Evolutionary conservation across 2,329 filamentous ascomycete genomes (phyloP).

Genomic region (Aspergillus oerlinghausenensis): DNA sequence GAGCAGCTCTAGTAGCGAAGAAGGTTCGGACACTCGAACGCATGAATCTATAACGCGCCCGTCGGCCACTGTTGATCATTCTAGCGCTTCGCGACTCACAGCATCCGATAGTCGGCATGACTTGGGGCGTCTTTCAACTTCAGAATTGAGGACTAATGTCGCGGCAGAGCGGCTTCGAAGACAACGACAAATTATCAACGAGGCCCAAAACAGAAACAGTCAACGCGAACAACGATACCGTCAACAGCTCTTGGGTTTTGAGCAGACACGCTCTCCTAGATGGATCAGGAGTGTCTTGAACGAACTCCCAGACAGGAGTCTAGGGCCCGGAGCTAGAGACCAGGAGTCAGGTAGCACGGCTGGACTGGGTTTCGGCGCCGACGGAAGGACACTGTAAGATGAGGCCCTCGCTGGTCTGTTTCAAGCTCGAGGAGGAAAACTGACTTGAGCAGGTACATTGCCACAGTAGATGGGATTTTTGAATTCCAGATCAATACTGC

Average conservation of each 20-base stretch:
- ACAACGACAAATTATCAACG: slow-evolving; percentile 33
- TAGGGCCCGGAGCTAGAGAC: slow-evolving; percentile 27
- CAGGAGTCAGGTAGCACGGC: slow-evolving; percentile 41
- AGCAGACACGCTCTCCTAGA: slow-evolving; percentile 33
- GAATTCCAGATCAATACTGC: slow-evolving; percentile 44
- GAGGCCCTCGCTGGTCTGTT: slow-evolving; percentile 4
- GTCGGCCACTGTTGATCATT: slow-evolving; percentile 19
- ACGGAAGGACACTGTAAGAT: slow-evolving; percentile 44
- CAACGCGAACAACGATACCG: slow-evolving; percentile 32
- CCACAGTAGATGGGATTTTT: slow-evolving; percentile 46
- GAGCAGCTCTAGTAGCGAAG: slow-evolving; percentile 21
- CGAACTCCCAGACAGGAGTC: slow-evolving; percentile 31
- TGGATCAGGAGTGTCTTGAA: slow-evolving; percentile 36
- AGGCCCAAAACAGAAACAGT: slow-evolving; percentile 27
- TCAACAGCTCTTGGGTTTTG: slow-evolving; percentile 29
- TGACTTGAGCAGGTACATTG: slow-evolving; percentile 38
- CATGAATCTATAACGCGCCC: slow-evolving; percentile 14
- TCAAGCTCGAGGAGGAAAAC: not conserved
- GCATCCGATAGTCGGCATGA: slow-evolving; percentile 25
- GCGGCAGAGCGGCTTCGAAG: slow-evolving; percentile 37
- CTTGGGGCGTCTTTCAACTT: slow-evolving; percentile 22
- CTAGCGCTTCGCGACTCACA: slow-evolving; percentile 26
- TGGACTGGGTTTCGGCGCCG: slow-evolving; percentile 45
- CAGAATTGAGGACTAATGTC: slow-evolving; percentile 36
- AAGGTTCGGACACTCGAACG: slow-evolving; percentile 9